Evolutionary conservation across 768 basidiomycete genomes (phyloP).

Genomic region (Amanita rubescens): DNA sequence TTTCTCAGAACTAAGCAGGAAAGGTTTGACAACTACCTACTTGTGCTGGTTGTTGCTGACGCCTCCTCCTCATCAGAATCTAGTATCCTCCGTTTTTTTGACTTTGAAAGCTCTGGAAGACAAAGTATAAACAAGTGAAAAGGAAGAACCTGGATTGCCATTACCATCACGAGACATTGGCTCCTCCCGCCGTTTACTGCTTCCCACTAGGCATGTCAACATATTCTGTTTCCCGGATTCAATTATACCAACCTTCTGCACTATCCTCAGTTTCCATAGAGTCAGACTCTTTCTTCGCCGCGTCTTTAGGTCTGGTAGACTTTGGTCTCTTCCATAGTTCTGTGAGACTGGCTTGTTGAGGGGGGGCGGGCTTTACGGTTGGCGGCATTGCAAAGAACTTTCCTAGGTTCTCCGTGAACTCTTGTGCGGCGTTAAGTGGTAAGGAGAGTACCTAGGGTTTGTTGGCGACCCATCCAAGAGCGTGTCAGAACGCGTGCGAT

Average conservation of each 20-base stretch:
- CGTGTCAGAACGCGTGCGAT: conserved; percentile 26
- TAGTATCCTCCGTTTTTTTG: conserved; percentile 47
- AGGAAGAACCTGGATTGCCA: background rate
- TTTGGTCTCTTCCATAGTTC: conserved; percentile 55
- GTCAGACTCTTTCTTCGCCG: conserved; percentile 16
- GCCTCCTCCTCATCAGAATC: conserved; percentile 49
- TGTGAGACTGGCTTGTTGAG: conserved; percentile 72
- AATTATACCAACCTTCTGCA: background rate
- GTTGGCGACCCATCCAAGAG: conserved; percentile 58
- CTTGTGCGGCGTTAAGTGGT: background rate
- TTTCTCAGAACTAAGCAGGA: background rate
- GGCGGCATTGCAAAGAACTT: conserved; percentile 76
- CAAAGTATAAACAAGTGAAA: conserved; percentile 1
- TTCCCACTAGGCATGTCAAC: conserved; percentile 22
- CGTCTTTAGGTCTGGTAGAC: conserved; percentile 19
- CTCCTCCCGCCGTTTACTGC: conserved; percentile 33
- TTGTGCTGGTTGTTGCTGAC: conserved; percentile 4
- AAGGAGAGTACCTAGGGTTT: conserved; percentile 51
- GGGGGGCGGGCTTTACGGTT: conserved; percentile 53
- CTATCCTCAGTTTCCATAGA: background rate
- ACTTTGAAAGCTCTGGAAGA: conserved; percentile 23
- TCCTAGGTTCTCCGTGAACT: conserved; percentile 30
- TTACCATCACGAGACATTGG: conserved; percentile 10
- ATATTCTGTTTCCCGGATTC: background rate
- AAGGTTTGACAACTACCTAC: background rate